phyloP scores from a whole-genome alignment of 176 grass and related monocot genomes.

The Oryza glaberrima region DNA sequence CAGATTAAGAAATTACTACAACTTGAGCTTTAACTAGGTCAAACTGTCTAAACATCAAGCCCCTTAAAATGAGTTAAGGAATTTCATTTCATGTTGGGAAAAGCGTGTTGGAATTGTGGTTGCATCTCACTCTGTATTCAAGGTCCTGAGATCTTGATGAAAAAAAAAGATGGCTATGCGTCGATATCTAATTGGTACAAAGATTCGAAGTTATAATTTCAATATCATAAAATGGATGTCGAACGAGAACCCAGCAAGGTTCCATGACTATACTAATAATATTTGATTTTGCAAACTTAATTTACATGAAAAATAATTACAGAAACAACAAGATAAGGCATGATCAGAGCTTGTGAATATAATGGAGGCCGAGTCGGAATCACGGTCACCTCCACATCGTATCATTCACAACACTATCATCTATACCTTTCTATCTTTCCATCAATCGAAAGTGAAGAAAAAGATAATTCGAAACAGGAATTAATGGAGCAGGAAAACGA shows the following conservation, averaged over 20 bases:
- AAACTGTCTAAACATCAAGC: not conserved
- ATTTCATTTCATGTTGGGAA: not conserved
- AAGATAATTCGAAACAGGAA: slow-evolving; percentile 2
- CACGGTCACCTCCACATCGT: slow-evolving; percentile 16
- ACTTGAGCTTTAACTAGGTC: not conserved
- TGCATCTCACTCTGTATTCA: too few species aligned
- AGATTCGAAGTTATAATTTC: too few species aligned
- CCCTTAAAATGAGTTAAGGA: not conserved
- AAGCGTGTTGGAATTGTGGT: too few species aligned
- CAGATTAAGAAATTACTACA: not conserved
- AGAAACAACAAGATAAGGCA: too few species aligned
- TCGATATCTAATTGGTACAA: too few species aligned
- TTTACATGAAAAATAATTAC: too few species aligned
- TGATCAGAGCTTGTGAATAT: not conserved
- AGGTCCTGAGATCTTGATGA: too few species aligned
- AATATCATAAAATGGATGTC: too few species aligned
- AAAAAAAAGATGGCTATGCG: too few species aligned
- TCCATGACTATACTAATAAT: too few species aligned
- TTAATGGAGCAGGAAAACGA: slow-evolving; percentile 32
- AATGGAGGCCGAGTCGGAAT: not conserved
- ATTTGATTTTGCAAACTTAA: too few species aligned
- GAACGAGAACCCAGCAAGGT: too few species aligned
- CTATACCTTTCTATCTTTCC: slow-evolving; percentile 15
- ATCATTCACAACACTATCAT: slow-evolving; percentile 18
- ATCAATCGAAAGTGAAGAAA: slow-evolving; percentile 33